Percentiles rank a stretch among this genome's conserved stretches.
These are phyloP conservation scores for Colletotrichum phormii DNA, from an alignment of 2,329 filamentous ascomycete genomes.

Conservation along the genomic window DNA sequence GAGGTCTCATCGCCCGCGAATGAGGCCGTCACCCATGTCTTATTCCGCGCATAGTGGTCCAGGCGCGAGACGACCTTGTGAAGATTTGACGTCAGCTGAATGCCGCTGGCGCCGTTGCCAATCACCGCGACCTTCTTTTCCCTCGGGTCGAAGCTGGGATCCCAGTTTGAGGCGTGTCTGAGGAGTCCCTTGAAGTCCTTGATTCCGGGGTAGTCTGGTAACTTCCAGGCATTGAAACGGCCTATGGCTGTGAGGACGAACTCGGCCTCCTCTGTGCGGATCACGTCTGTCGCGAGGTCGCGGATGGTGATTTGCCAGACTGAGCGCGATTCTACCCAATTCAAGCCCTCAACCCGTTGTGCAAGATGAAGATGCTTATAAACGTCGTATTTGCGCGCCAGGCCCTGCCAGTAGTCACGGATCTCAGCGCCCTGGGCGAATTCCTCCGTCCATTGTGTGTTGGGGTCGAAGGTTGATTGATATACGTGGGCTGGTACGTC, in stretches of 20 bases:
- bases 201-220: constrained; percentile 71
- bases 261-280: constrained; percentile 63
- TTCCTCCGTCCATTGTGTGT: constrained; percentile 75
- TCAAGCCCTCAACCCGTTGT: constrained; percentile 64
- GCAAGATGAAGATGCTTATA: constrained; percentile 68
- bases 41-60: constrained; percentile 74
- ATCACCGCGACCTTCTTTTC: constrained; percentile 68
- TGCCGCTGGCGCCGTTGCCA: constrained; percentile 72
- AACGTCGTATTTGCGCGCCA: constrained; percentile 73
- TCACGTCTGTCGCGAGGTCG: constrained; percentile 51
- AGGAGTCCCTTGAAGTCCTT: constrained; percentile 65
- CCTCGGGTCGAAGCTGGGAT: constrained; percentile 59
- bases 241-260: constrained; percentile 73
- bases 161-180: constrained; percentile 72
- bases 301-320: constrained; percentile 67
- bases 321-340: constrained; percentile 64
- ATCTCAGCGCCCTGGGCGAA: constrained; percentile 78
- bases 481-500: constrained; percentile 78
- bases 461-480: constrained; percentile 75
- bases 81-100: constrained; percentile 67
- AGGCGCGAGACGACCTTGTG: constrained; percentile 61
- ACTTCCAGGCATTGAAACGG: constrained; percentile 73
- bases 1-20: constrained; percentile 68
- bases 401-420: constrained; percentile 71
- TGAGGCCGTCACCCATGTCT: constrained; percentile 75